Base-by-base conservation (phyloP, 345 rosid genomes). In the Turritis glabra region DNA sequence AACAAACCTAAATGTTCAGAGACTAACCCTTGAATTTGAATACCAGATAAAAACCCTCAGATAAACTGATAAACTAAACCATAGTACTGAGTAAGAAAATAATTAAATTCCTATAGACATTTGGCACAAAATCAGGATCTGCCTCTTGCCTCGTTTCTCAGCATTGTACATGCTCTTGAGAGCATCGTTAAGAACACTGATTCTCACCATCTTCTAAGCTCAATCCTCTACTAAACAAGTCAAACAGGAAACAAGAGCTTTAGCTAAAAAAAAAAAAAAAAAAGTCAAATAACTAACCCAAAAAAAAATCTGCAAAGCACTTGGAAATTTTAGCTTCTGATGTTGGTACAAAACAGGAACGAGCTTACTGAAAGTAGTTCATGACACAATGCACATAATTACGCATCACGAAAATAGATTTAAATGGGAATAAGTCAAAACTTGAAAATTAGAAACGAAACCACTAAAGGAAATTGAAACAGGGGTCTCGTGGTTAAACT, bases 121-220 rank as follows among this genome's bases (percentile, higher is more conserved):
- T n/a, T n/a, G n/a, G n/a, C n/a, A n/a, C n/a, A n/a, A n/a, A n/a
- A 77, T 77, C 80, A 77, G 63, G 54, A 77, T 77, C 51, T 77
- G 77, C 61, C 80, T 77, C 80, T 71, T 77, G 59, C 80, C 80
- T 2, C 76, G 71, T 38, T 77, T 77, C 72, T 77, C 80, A 3
- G 80, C 80, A 77, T 77, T 77, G 77, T 18, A 55, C 80, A 77
- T 77, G 72, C 76, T 71, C 77, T 77, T 77, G 35, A 77, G 76
- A 55, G 80, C 76, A 77, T 77, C 80, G 66, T 77, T 77, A 4
- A 77, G 72, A 3, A 71, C 76, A 71, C 80, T 77, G 72, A 77
- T 69, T 64, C 76, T 77, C 72, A 77, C 80, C 80, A 77, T 77
- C 18, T 33, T 57, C 22, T 63, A 7, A 27, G 44, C 65, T 77